Base-by-base conservation (phyloP, 257 asterid species). In the Linderniella brevidens region DNA sequence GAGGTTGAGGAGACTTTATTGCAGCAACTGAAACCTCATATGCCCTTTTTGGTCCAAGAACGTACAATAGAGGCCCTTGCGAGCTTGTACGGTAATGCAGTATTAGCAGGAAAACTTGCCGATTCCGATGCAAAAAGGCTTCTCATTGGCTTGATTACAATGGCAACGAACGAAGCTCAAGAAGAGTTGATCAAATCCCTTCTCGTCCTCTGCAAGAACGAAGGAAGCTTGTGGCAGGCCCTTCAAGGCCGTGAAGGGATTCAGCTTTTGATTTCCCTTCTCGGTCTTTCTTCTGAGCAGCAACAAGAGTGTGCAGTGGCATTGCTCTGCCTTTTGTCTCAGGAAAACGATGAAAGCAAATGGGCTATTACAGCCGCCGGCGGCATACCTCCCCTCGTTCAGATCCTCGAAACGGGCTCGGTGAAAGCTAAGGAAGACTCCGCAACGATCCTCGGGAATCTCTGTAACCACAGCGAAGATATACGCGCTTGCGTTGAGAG, bases 331-430 rank as follows among this genome's bases (percentile, higher is more conserved):
- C 96, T 90, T 58, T 67, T 90, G 37, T 78, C 98, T 14, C 73
- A 78, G 57, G 98, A 81, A 63, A 90, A 85, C 46, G 96, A 90
- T 61, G 98, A 90, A 57, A 90, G 98, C 64, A 90, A 85, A 76
- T 90, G 96, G 98, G 98, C 98, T 53, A 90, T 90, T 55, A 85
- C 98, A 13, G 98, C 98, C 41, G 98, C 98, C 56, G 98, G 98
- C 54, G 98, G 98, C 52, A 85, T 90, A 47, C 98, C 98, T 16
- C 98, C 98, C 14, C 96, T 90, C 60, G 98, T 90, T 52, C 98
- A 90, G 60, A 90, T 90, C 55, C 68, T 90, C 17, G 98, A 90
- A 65, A 90, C 96, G 2, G 98, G 98, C 19, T 81, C 96, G 57
- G 87, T 80, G 18, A 90, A 71, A 73, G 98, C 98, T 20, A 90